phyloP scores from a whole-genome alignment of 2,329 filamentous ascomycete species.

The Alternaria viburni region DNA sequence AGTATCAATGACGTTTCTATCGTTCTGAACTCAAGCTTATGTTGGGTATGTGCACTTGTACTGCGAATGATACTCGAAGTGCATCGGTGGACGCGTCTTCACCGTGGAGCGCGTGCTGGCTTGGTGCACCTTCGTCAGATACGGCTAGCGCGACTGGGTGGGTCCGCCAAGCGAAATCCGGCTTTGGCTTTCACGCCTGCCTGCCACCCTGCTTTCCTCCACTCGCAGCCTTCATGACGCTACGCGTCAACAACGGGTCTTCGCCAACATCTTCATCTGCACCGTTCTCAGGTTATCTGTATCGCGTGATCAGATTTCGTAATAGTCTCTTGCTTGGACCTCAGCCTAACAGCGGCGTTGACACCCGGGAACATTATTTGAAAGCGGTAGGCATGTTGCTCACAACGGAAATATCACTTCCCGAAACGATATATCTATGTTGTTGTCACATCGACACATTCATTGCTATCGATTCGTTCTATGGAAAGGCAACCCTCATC shows the following conservation, averaged over 20 bases:
- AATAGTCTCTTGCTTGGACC: not conserved
- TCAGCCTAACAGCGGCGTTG: not conserved
- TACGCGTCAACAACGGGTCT: not conserved
- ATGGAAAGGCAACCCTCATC: not conserved
- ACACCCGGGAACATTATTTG: not conserved
- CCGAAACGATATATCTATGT: not conserved
- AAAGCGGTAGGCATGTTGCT: not conserved
- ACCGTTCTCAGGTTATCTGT: rapidly evolving
- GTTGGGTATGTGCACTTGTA: too few species aligned
- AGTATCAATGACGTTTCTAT: too few species aligned
- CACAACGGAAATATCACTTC: not conserved
- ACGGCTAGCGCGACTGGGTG: not conserved
- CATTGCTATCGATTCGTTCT: not conserved
- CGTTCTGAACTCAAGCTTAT: too few species aligned
- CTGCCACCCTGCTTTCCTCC: not conserved
- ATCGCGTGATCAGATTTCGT: not conserved
- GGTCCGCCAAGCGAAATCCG: not conserved
- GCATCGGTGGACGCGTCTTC: too few species aligned
- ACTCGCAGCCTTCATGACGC: not conserved
- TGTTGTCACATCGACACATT: not conserved
- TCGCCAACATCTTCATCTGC: not conserved
- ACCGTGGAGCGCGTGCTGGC: too few species aligned
- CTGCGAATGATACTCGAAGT: too few species aligned
- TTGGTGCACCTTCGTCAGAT: not conserved
- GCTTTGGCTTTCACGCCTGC: not conserved